Evolutionary conservation across 768 basidiomycete species (phyloP).

Genomic region (Collybiopsis confluens): DNA sequence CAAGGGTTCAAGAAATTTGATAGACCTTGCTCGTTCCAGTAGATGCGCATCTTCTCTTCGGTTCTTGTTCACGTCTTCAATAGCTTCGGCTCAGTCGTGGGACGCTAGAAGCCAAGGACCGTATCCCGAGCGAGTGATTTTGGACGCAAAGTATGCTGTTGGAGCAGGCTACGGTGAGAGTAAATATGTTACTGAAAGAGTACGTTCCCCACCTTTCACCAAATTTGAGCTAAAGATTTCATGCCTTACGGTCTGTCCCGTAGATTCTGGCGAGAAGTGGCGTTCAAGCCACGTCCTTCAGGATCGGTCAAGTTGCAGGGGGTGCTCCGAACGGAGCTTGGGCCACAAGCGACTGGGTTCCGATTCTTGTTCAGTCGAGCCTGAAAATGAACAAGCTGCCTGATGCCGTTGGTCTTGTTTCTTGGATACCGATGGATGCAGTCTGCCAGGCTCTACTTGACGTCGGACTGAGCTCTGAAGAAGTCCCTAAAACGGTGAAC

Average conservation of each 20-base stretch:
- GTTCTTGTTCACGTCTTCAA: conserved; percentile 34
- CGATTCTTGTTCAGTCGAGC: conserved; percentile 35
- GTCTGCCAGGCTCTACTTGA: background rate
- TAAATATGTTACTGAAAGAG: conserved; percentile 33
- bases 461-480: background rate
- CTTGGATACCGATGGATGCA: background rate
- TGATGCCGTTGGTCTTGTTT: conserved; percentile 25
- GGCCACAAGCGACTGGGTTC: conserved; percentile 44
- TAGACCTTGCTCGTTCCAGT: conserved; percentile 30
- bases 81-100: conserved; percentile 24
- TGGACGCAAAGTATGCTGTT: conserved; percentile 19
- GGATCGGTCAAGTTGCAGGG: conserved; percentile 45
- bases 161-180: conserved; percentile 32
- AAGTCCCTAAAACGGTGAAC: conserved; percentile 24
- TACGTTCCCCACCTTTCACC: conserved; percentile 9
- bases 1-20: conserved; percentile 34
- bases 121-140: conserved; percentile 22
- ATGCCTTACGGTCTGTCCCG: background rate
- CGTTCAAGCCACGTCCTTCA: conserved; percentile 23
- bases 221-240: background rate
- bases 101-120: conserved; percentile 14
- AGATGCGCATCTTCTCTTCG: conserved; percentile 13
- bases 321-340: conserved; percentile 36
- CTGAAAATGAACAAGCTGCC: conserved; percentile 24
- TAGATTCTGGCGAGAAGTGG: conserved; percentile 27